Base-by-base conservation (phyloP, 2,329 filamentous ascomycete species). In the Knufia fluminis region DNA sequence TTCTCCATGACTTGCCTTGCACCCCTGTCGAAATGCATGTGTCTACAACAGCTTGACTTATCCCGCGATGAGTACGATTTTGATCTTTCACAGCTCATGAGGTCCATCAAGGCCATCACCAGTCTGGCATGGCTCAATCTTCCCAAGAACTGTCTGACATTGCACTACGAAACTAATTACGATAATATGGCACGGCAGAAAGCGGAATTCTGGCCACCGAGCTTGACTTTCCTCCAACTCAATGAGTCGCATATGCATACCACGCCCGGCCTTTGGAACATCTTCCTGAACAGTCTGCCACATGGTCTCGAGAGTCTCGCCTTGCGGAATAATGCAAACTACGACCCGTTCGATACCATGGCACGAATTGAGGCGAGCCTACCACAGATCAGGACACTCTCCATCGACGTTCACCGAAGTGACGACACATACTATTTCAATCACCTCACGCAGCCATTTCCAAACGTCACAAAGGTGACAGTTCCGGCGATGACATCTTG, bases 21-120 rank as follows among this genome's bases (percentile, higher is more conserved):
- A 2, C 69, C 75, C 2, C 60, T 83, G 17, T 70, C 72, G 2
- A 81, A 80, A 64, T 80, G 77, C 61, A 54, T 56, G 4, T 65
- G 69, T 0, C 65, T 83, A 3, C 63, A 63, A 8, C 53, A 67
- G 2, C 65, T 82, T 14, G 74, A 81, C 55, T 64, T 82, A 4
- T 71, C 68, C 3, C 67, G 77, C 2, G 72, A 80, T 4, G 68
- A 64, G 10, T 75, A 78, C 50, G 63, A 68, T 1, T 71, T 80
- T 24, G 63, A 64, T 4, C 70, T 78, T 53, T 60, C 67, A 20
- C 63, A 66, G 3, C 65, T 82, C 12, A 72, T 76, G 53, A 71
- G 71, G 42, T 71, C 75, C 0, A 61, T 79, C 4, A 65, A 65
- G n/a, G 62, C 68, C 23, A 66, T 82, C 17, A 32, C 58, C 2